Base-by-base conservation (phyloP, 192 early-diverging fungal species). In the Coemansia sp. region DNA sequence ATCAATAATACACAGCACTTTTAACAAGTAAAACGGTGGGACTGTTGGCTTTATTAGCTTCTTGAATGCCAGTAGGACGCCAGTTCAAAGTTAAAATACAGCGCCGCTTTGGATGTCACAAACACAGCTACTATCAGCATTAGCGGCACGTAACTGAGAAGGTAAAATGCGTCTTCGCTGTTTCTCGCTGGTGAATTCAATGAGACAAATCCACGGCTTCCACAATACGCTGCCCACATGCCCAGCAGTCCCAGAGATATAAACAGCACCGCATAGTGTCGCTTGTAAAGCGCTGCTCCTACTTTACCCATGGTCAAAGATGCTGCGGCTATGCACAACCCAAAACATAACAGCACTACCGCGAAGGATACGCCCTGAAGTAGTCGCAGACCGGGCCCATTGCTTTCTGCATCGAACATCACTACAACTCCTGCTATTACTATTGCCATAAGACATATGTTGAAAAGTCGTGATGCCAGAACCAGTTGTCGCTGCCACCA, bases 1-100 rank as follows among this genome's bases (percentile, higher is more conserved):
- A 57, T 36, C 23, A 57, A 25, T 33, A 24, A 36, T 51, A 57
- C 31, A 55, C 36, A 66, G 33, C 42, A 42, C 24, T 25, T 55
- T 21, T 39, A 20, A 5, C 46, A 27, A 27, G 3, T 27, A 27
- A 58, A 57, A 50, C 36, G 14, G 39, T 51, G 2, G 4, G 21
- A 3, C 36, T 24, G 19, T 59, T 29, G 3, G 30, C 20, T n/a
- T 60, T 60, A 4, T 60, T 60, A 65, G 5, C 36, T 22, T 24
- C 20, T 25, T 42, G 52, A 61, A 51, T 63, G 64, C 74, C 74
- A 76, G 36, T 53, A 25, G 8, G 56, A 33, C 1, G 74, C 69
- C 57, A 63, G 55, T 36, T 80, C 68, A 66, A 80, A 80, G 39
- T 80, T 75, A 51, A 64, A 75, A 21, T 67, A 17, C 29, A 66